These are phyloP conservation scores for Trichoderma arundinaceum DNA, from an alignment of 2,329 filamentous ascomycete species.

Conservation along the genomic window DNA sequence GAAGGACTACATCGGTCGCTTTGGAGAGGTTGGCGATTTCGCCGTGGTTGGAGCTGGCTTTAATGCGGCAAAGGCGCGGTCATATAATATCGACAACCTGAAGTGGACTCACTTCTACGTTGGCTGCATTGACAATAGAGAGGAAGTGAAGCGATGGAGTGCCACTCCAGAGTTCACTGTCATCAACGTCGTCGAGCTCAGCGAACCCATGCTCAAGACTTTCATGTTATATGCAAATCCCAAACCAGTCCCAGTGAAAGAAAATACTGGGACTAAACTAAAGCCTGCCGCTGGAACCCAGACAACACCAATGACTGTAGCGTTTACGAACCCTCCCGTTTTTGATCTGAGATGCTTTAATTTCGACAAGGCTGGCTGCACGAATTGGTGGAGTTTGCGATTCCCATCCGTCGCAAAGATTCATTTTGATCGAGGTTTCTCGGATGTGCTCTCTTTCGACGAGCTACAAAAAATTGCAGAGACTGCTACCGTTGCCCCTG, in stretches of 20 bases:
- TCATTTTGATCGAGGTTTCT: constrained; percentile 74
- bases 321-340: constrained; percentile 74
- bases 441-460: constrained; percentile 70
- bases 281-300: constrained; percentile 54
- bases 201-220: constrained; percentile 55
- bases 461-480: constrained; percentile 72
- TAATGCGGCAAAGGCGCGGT: constrained; percentile 65
- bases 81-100: constrained; percentile 58
- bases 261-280: constrained; percentile 52
- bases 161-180: constrained; percentile 67
- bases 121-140: constrained; percentile 74
- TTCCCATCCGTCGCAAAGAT: constrained; percentile 80
- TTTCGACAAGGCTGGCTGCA: constrained; percentile 74
- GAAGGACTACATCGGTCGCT: constrained; percentile 77
- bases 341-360: constrained; percentile 82
- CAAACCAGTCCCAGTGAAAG: constrained; percentile 45
- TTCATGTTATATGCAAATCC: constrained; percentile 58
- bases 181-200: constrained; percentile 67
- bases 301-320: constrained; percentile 51
- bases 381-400: constrained; percentile 73
- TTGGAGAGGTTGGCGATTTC: constrained; percentile 85
- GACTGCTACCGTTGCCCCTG: constrained; percentile 57
- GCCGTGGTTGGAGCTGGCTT: constrained; percentile 78
- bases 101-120: constrained; percentile 83
- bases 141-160: constrained; percentile 57